These are phyloP conservation scores for Alternaria arbusti DNA, from an alignment of 2,329 filamentous ascomycete genomes.

Conservation along the genomic window DNA sequence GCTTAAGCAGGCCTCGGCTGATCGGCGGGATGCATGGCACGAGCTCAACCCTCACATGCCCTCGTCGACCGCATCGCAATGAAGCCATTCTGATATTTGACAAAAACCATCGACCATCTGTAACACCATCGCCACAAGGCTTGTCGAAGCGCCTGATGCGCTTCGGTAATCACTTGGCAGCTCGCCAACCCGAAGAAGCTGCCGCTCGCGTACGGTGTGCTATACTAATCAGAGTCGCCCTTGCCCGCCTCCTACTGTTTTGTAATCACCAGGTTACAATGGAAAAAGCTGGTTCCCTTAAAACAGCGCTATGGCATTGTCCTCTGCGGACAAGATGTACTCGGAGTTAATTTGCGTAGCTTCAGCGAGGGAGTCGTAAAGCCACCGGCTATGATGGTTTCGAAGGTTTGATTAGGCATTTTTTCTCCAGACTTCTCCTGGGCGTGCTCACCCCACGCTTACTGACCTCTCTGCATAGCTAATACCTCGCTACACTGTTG, in stretches of 20 bases:
- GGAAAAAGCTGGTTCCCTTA: slow-evolving; percentile 1
- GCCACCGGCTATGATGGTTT: not conserved
- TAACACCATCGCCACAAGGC: not conserved
- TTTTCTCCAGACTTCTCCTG: not conserved
- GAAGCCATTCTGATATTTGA: not conserved
- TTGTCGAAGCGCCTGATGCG: not conserved
- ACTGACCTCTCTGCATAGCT: not conserved
- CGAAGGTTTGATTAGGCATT: not conserved
- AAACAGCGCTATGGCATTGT: slow-evolving; percentile 5
- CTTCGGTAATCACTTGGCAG: not conserved
- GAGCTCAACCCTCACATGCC: not conserved
- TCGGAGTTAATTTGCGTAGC: not conserved
- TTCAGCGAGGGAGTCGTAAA: not conserved
- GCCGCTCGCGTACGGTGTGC: slow-evolving; percentile 1
- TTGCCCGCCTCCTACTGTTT: slow-evolving; percentile 26
- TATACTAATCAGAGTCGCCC: slow-evolving; percentile 25
- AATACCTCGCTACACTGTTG: slow-evolving; percentile 6
- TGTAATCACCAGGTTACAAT: slow-evolving; percentile 32
- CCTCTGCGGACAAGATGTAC: slow-evolving; percentile 1
- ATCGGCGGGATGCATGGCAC: not conserved
- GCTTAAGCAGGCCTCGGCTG: not conserved
- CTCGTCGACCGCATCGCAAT: not conserved
- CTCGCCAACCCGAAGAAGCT: not conserved
- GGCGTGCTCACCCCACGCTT: not conserved
- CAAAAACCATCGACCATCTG: not conserved